Base-by-base conservation (phyloP, 2,329 filamentous ascomycete species). In the Metarhizium robertsii region DNA sequence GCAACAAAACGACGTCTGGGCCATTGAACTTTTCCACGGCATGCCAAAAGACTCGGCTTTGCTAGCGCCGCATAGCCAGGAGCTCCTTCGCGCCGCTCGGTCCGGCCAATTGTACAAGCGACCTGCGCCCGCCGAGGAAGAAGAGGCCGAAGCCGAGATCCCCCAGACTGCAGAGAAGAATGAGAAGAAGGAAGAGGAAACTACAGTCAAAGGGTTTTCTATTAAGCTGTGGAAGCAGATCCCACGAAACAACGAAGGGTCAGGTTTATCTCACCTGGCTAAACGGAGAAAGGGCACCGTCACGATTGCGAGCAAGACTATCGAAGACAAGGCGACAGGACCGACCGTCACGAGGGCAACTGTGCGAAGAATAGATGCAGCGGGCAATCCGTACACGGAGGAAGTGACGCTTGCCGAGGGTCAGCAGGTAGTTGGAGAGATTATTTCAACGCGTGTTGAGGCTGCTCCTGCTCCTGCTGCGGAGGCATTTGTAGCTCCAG, bases 41-140 rank as follows among this genome's bases (percentile, higher is more conserved):
- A 92, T 96, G 89, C 92, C 92, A 43, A 88, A 88, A 64, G 92
- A 96, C 67, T 88, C 84, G 34, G 81, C 87, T 56, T 77, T 95
- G 36, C 76, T 96, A 10, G 81, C 88, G 0, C 80, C 86, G 1
- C 87, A 91, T 67, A 92, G 87, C 53, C 88, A 94, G 65, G 88
- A 92, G 60, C 79, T 96, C 5, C 77, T 96, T 14, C 85, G 88
- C 55, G 87, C 88, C 42, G 90, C 90, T 50, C 83, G 92, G 57
- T 89, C 88, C 20, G 88, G 88, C 6, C 80, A 81, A 54, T 75
- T 90, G 13, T 90, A 88, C 64, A 92, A 95, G 69, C 81, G 86
- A 16, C 84, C 85, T 36, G 78, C 79, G 13, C 81, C 85, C 0
- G 65, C 68, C 3, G 82, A 86, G 55, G 83, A 85, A 46, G 81